A percentile compares a stretch with the other conserved stretches of the same genome.
phyloP scores from a whole-genome alignment of 176 grass and related monocot species.

The Paspalum vaginatum region DNA sequence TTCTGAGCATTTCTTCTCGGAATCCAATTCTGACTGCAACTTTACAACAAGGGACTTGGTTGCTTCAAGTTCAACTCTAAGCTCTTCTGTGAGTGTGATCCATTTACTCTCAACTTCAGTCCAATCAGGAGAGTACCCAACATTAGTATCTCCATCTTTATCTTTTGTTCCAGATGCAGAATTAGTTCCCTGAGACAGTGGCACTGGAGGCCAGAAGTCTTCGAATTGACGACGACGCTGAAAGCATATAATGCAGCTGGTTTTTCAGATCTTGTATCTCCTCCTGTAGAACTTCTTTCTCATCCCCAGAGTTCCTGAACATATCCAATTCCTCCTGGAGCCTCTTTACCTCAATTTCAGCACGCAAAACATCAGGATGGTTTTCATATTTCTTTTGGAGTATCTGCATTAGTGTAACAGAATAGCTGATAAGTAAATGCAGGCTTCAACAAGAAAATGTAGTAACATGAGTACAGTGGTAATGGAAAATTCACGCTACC shows the following conservation, averaged over 20 bases:
- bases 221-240: conserved; percentile 48
- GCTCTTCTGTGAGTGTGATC: conserved; percentile 83
- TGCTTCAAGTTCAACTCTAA: conserved; percentile 79
- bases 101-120: conserved; percentile 77
- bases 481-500: conserved; percentile 41
- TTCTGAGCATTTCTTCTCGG: conserved; percentile 79
- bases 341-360: conserved; percentile 78
- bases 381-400: conserved; percentile 89
- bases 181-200: conserved; percentile 40
- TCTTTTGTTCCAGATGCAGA: conserved; percentile 56
- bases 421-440: conserved; percentile 30
- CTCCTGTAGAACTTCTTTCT: conserved; percentile 83
- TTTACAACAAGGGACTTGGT: conserved; percentile 55
- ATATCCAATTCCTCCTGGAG: conserved; percentile 74
- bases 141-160: conserved; percentile 45
- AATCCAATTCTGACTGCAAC: conserved; percentile 69
- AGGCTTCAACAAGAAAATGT: conserved; percentile 15
- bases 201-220: conserved; percentile 47
- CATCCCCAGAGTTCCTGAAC: conserved; percentile 67
- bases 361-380: conserved; percentile 74
- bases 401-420: conserved; percentile 52
- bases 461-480: conserved; percentile 3
- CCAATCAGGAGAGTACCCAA: conserved; percentile 48
- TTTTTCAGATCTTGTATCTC: conserved; percentile 89
- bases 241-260: conserved; percentile 82